Conservation (phyloP, 2,329 filamentous ascomycete species). For the Hypoxylon sp. region DNA sequence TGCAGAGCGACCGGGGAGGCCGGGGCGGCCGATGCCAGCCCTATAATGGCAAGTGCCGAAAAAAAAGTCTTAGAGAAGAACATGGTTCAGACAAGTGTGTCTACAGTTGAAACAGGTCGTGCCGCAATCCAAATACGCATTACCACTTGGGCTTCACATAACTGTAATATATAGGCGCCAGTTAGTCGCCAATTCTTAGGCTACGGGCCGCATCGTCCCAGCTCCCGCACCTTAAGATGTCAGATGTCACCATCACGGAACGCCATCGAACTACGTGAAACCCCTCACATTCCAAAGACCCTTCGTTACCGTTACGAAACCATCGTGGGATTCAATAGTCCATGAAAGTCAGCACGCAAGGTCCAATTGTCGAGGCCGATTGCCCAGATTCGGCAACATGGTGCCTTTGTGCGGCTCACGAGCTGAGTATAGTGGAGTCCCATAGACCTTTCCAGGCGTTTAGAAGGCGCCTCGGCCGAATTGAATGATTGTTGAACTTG, state of each 20-base stretch:
- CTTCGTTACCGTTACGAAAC: conserved; percentile 17
- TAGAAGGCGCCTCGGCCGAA: neutral
- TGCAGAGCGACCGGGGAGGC: conserved; percentile 24
- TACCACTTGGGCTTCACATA: conserved; percentile 1
- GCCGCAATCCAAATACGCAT: neutral
- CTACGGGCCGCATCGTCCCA: neutral
- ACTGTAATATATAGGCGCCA: conserved; percentile 11
- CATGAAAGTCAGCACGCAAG: conserved; percentile 24
- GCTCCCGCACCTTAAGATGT: neutral
- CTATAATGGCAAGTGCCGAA: conserved; percentile 22
- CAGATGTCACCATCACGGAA: conserved; percentile 7
- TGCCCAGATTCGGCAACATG: conserved; percentile 26
- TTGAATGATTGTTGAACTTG: neutral
- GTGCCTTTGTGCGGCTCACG: conserved; percentile 9
- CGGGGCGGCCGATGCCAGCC: conserved; percentile 24
- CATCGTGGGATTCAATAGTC: conserved; percentile 14
- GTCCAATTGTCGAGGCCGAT: conserved; percentile 34
- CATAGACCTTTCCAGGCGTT: neutral
- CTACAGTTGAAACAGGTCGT: conserved; percentile 18
- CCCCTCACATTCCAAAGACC: conserved; percentile 1
- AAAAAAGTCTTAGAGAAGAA: conserved; percentile 22
- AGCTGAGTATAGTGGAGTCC: conserved; percentile 8
- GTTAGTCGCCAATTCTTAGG: neutral
- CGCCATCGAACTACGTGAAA: conserved; percentile 9
- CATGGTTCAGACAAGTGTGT: conserved; percentile 13